Conservation (phyloP, 1,139 yeast genomes). For the Hyphopichia burtonii region DNA sequence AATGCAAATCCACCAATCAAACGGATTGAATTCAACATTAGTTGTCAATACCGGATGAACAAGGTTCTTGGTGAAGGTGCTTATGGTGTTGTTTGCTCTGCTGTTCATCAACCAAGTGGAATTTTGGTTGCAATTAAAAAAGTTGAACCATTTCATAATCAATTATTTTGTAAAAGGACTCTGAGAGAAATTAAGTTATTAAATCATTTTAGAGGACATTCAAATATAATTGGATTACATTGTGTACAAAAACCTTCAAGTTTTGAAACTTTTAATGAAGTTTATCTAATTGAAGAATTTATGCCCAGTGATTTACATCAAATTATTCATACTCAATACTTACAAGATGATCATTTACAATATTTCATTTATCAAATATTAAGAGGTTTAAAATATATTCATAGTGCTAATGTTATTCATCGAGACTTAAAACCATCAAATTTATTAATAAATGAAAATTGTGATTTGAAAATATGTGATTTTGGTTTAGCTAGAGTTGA, state of each 20-base stretch:
- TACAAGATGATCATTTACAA: constrained; percentile 66
- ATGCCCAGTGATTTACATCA: constrained; percentile 70
- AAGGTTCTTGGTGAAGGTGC: constrained; percentile 49
- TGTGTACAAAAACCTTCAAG: constrained; percentile 39
- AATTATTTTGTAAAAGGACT: constrained; percentile 39
- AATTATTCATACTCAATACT: constrained; percentile 51
- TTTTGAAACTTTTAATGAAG: constrained; percentile 53
- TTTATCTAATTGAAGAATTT: constrained; percentile 66
- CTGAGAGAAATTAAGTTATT: constrained; percentile 41
- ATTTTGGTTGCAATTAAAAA: constrained; percentile 44
- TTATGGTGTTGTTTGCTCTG: constrained; percentile 45
- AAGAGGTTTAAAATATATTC: constrained; percentile 62
- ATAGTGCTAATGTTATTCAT: constrained; percentile 51
- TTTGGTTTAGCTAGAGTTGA: constrained; percentile 54
- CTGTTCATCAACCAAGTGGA: constrained; percentile 38
- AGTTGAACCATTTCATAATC: constrained; percentile 39
- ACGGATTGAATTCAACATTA: constrained; percentile 28
- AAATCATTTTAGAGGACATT: constrained; percentile 36
- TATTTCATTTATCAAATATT: constrained; percentile 65
- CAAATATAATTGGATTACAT: constrained; percentile 37
- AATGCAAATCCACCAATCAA: constrained; percentile 7
- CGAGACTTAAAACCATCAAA: constrained; percentile 42
- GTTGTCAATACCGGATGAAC: constrained; percentile 36
- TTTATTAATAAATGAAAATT: constrained; percentile 31
- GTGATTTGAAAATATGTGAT: constrained; percentile 51